Evolutionary conservation across 176 grass and related monocot genomes (phyloP).

Genomic region (Ananas comosus): DNA sequence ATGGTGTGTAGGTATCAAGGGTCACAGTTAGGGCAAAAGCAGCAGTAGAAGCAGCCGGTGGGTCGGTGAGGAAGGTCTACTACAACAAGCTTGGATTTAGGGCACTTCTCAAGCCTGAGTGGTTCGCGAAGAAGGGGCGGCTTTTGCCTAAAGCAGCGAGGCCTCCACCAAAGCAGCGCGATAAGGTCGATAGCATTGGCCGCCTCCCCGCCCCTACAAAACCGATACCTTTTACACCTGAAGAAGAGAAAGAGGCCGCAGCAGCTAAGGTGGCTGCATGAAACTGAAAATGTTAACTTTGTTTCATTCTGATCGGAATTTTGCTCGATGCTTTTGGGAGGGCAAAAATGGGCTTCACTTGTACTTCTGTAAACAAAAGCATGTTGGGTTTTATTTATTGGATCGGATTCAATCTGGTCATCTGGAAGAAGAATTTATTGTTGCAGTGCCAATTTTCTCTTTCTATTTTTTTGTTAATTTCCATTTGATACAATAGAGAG

Average conservation of each 20-base stretch:
- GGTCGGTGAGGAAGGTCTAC: slow-evolving; percentile 74
- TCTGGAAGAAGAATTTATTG: too few relatives aligned
- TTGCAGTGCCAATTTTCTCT: too few relatives aligned
- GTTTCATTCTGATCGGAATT: too few relatives aligned
- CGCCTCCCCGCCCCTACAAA: slow-evolving; percentile 72
- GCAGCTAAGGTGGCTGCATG: slow-evolving; percentile 26
- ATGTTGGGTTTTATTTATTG: too few relatives aligned
- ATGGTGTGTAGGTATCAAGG: slow-evolving; percentile 37
- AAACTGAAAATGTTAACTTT: neutral
- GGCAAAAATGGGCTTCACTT: too few relatives aligned
- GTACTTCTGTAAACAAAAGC: too few relatives aligned
- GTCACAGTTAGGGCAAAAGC: slow-evolving; percentile 72
- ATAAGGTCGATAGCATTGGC: slow-evolving; percentile 73
- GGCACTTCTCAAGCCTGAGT: slow-evolving; percentile 79
- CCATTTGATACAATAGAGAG: too few relatives aligned
- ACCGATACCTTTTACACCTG: slow-evolving; percentile 55
- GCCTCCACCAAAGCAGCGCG: slow-evolving; percentile 77
- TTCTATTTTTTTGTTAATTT: too few relatives aligned
- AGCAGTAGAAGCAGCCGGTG: slow-evolving; percentile 71
- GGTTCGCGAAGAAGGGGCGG: slow-evolving; percentile 91
- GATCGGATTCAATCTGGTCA: too few relatives aligned
- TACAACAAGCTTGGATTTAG: slow-evolving; percentile 87
- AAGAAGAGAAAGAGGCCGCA: slow-evolving; percentile 46
- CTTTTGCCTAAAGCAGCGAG: slow-evolving; percentile 66
- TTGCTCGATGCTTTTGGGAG: too few relatives aligned